Percentiles rank a stretch among this genome's conserved stretches.
These are phyloP conservation scores for Auricularia heimuer DNA, from an alignment of 768 basidiomycete genomes.

Conservation along the genomic window DNA sequence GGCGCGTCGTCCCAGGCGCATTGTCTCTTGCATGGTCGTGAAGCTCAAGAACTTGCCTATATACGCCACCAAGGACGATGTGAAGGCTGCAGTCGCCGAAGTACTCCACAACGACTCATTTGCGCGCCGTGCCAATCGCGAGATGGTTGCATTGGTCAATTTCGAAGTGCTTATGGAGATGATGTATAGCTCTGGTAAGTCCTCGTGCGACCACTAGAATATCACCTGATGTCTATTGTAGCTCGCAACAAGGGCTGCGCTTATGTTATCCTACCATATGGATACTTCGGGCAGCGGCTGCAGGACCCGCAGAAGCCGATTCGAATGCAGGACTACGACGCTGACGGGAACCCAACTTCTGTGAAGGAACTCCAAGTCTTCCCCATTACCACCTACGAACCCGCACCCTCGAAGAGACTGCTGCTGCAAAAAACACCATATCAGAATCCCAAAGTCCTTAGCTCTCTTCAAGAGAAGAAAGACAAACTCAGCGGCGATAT, in stretches of 20 bases:
- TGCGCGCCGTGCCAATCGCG: not conserved
- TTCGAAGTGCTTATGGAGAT: not conserved
- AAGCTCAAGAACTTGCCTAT: not conserved
- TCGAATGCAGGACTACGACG: not conserved
- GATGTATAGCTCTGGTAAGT: not conserved
- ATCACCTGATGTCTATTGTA: not conserved
- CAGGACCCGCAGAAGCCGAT: not conserved
- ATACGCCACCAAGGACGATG: not conserved
- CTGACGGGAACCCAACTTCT: too few species aligned
- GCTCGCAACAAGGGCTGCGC: not conserved
- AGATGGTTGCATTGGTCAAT: not conserved
- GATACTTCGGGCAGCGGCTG: not conserved
- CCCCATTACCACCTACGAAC: not conserved
- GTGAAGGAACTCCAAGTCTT: not conserved
- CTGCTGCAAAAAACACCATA: not conserved
- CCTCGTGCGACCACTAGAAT: not conserved
- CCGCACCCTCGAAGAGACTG: not conserved
- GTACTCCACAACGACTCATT: not conserved
- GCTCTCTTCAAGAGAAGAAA: not conserved
- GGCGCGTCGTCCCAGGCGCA: not conserved
- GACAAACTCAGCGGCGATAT: not conserved
- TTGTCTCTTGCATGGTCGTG: not conserved
- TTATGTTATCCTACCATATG: not conserved
- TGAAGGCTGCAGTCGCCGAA: not conserved
- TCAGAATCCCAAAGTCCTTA: not conserved